Percentiles rank a stretch among this genome's conserved stretches.
These are phyloP conservation scores for Boletus sp. DNA, from an alignment of 1,284 basidiomycete species.

Conservation along the genomic window DNA sequence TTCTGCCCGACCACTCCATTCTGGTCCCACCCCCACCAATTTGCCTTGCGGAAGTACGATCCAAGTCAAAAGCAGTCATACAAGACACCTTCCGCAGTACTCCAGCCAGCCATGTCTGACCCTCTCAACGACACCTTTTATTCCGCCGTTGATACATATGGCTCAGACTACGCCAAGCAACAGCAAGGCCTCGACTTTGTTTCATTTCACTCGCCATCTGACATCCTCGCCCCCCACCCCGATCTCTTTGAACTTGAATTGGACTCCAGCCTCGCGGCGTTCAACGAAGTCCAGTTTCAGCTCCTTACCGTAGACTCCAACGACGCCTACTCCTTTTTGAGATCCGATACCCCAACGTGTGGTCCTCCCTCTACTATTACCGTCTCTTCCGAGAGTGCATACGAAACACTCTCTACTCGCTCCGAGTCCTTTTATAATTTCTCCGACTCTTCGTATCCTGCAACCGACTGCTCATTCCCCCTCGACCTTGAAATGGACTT, in stretches of 20 bases:
- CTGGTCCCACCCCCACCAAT: conserved; percentile 4
- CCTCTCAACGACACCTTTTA: conserved; percentile 32
- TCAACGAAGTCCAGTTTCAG: conserved; percentile 61
- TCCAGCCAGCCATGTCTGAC: conserved; percentile 31
- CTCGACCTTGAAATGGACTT: conserved; percentile 73
- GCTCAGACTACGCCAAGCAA: conserved; percentile 38
- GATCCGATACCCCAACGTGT: conserved; percentile 60
- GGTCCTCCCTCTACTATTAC: conserved; percentile 76
- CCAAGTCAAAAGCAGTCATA: conserved; percentile 22
- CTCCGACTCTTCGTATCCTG: conserved; percentile 49
- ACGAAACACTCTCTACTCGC: conserved; percentile 64
- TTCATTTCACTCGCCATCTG: conserved; percentile 63
- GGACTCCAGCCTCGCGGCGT: conserved; percentile 63
- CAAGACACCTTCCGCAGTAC: conserved; percentile 28
- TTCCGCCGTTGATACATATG: conserved; percentile 37
- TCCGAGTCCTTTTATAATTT: conserved; percentile 70
- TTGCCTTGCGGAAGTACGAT: conserved; percentile 5
- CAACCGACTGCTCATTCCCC: conserved; percentile 52
- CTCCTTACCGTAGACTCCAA: conserved; percentile 60
- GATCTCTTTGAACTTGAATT: conserved; percentile 80
- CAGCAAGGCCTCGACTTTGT: conserved; percentile 59
- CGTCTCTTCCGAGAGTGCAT: conserved; percentile 71
- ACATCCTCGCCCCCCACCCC: conserved; percentile 69
- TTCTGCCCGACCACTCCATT: conserved; percentile 9
- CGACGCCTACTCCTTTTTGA: conserved; percentile 61